Base-by-base conservation (phyloP, 495 filamentous ascomycete species). In the Penicillium egyptiacum region DNA sequence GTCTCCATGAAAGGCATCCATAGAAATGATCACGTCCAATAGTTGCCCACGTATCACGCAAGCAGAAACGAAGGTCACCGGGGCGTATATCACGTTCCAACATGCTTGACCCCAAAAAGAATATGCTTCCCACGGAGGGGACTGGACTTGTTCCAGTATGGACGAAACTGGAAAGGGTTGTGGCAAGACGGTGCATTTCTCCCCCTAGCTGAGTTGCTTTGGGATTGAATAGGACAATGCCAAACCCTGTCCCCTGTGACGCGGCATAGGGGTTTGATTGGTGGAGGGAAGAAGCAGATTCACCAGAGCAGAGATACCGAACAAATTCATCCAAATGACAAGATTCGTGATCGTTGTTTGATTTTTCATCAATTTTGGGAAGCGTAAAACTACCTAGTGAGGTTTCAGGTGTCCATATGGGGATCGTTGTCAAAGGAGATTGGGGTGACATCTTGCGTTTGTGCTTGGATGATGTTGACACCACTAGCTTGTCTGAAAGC, bases 1-100 rank as follows among this genome's bases (percentile, higher is more conserved):
- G 25, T 31, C 56, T 26, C 74, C 75, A 77, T 1, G 39, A 59
- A 20, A 77, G 45, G 56, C 64, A 72, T 8, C 70, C 73, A 51
- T 71, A 75, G 55, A 69, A 77, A 42, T 69, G 69, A 16, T 61
- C 56, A n/a, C 17, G 43, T 12, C 67, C 62, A 31, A 75, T 59
- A 17, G 60, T 50, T 8, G 58, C 42, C 76, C 76, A 77, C 5
- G 70, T 73, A 6, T 61, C 41, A 1, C 52, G 61, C 4, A 76
- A 50, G 31, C 66, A 69, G 23, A 70, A 73, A 5, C 55, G 58
- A 2, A 40, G 5, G 60, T 70, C 61, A 0, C 56, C 62, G 22
- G 60, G 48, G 3, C 55, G 42, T 2, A 52, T 30, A 19, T 53
- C 49, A n/a, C 61, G 55, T 16, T 50, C 19, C 5, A 75, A 41